Evolutionary conservation across 805 yeast genomes (phyloP), one percentile per base, ranked within the genome.

Genomic region (Candida michaelii): DNA sequence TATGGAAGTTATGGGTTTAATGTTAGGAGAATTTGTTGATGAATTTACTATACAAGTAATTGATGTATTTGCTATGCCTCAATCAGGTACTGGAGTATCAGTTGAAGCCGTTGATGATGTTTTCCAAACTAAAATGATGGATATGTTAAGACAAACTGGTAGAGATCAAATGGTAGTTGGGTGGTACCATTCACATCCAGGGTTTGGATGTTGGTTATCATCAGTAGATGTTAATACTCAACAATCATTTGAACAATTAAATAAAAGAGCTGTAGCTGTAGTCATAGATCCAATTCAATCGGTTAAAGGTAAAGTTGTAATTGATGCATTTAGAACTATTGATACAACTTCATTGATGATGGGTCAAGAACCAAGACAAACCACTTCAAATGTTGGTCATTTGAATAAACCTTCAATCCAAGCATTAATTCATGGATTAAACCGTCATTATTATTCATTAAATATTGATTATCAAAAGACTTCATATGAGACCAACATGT

Each of bases 41-140:
- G 98, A 93, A 48, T 91, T 85, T 65, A 93, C 99, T 0, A 93
- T 93, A 29, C 95, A 90, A 55, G 99, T 93, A 30, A 89, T 89
- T 42, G 99, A 93, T 60, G 99, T 95, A 39, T 93, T 93, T 74
- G 99, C 99, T 43, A 93, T 93, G 99, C 99, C 99, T 14, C 99
- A 93, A 70, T 81, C 89, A 36, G 95, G 96, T 59, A 93, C 99
- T 8, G 99, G 99, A 46, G 99, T 95, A 14, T 85, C 96, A 45
- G 99, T 93, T 45, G 99, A 93, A 64, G 99, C 99, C 1, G 99
- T 93, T 25, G 99, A 95, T 63, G 98, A 95, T 63, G 98, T 95
- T 39, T 93, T 93, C 71, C 99, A 93, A 65, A 90, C 98, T 3
- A 87, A 84, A 62, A 95, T 93, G 99, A 93, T 93, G 99, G 99